Evolutionary conservation across 2,329 filamentous ascomycete species (phyloP), one percentile per base, ranked within the genome.

Genomic region (Curvularia hawaiiensis): DNA sequence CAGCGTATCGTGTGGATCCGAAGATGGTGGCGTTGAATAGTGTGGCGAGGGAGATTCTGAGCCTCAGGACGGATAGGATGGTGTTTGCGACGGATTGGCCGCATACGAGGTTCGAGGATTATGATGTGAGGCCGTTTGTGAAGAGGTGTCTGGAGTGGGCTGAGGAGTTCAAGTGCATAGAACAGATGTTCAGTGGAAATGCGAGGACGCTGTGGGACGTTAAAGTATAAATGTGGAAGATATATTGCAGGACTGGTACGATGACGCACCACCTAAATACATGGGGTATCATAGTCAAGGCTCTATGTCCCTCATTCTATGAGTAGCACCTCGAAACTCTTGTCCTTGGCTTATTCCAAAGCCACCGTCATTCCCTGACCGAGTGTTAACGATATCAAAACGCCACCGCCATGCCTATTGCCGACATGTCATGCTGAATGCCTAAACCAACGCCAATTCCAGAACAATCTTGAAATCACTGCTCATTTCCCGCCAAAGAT

Each of bases 401-500:
- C 49, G 35, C 48, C 48, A 28, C 43, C 48, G 40, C 48, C 50
- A 56, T 52, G 39, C 53, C 26, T 16, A 40, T 39, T 18, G 16
- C 28, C 20, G 24, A 41, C 35, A 31, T 24, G 20, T 11, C 14
- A 33, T 40, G 53, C 35, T 12, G 39, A 9, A 20, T 44, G 43
- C 28, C 10, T 22, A 31, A 44, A 35, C 22, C 38, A 54, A 53
- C 50, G 28, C 50, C 43, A 49, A 49, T 47, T 24, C 4, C 31
- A 33, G 26, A 22, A 20, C 30, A 47, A 35, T 35, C 33, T 20
- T 14, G 14, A 24, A 31, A 4, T 18, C 9, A 18, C 14, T 31
- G 12, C 35, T 50, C 40, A 54, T 26, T 58, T 58, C 24, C 52
- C 55, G 0, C 67, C 68, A 56, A 73, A 69, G 9, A 73, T 54